Percentiles rank a stretch among this genome's conserved stretches.
Evolutionary conservation across 768 basidiomycete genomes (phyloP).

Genomic region (Baorangia bicolor): DNA sequence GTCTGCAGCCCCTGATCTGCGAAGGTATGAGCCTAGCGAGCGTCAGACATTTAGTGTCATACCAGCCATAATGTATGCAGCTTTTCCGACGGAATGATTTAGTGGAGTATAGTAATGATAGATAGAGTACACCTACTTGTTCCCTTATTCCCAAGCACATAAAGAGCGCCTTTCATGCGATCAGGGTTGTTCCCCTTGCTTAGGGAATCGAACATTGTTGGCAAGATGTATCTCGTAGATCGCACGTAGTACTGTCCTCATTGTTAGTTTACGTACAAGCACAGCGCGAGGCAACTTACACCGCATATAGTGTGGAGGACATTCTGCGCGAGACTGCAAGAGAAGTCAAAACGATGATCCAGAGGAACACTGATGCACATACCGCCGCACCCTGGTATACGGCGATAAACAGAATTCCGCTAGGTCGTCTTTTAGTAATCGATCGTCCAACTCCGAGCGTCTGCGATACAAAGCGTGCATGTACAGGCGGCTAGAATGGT

Average conservation of each 20-base stretch:
- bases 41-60: conserved; percentile 22
- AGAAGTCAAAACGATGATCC: conserved; percentile 1
- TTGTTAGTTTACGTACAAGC: conserved; percentile 8
- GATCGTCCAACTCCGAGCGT: conserved; percentile 73
- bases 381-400: conserved; percentile 78
- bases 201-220: conserved; percentile 59
- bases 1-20: conserved; percentile 57
- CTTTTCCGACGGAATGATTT: conserved; percentile 33
- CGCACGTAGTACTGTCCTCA: conserved; percentile 60
- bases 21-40: conserved; percentile 9
- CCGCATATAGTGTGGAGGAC: conserved; percentile 63
- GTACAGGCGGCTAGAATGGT: conserved; percentile 73
- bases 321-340: conserved; percentile 61
- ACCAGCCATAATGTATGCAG: conserved; percentile 70
- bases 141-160: conserved; percentile 72
- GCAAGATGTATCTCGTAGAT: conserved; percentile 65
- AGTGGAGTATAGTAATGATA: neutral
- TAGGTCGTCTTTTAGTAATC: conserved; percentile 57
- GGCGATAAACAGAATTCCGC: conserved; percentile 76
- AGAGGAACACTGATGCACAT: conserved; percentile 16
- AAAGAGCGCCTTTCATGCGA: conserved; percentile 92
- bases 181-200: conserved; percentile 82
- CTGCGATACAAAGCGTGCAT: conserved; percentile 75
- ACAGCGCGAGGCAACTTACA: conserved; percentile 40
- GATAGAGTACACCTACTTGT: conserved; percentile 44